phyloP scores from a whole-genome alignment of 140 eudicot species.

The Cichorium intybus region DNA sequence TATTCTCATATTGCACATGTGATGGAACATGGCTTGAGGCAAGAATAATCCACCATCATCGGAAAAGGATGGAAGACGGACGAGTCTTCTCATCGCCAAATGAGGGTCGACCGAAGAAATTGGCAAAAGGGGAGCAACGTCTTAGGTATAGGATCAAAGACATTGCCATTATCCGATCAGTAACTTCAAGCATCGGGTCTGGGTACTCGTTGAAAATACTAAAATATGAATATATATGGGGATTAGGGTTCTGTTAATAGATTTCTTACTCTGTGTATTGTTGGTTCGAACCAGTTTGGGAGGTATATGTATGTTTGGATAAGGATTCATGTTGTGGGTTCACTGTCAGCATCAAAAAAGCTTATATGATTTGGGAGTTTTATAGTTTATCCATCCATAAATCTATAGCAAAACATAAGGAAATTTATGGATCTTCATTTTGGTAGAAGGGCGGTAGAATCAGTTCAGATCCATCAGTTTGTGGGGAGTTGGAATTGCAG shows the following conservation, averaged over 20 bases:
- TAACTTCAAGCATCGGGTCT: no score
- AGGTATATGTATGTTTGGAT: not conserved
- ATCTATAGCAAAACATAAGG: not conserved
- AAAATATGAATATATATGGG: not conserved
- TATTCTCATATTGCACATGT: no score
- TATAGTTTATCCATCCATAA: not conserved
- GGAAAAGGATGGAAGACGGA: no score
- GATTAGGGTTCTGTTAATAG: conserved; percentile 11
- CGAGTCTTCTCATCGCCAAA: no score
- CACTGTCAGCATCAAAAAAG: conserved; percentile 2
- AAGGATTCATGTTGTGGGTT: not conserved
- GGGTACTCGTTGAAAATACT: not conserved
- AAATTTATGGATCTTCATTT: not conserved
- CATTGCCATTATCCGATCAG: no score
- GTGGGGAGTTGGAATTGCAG: no score
- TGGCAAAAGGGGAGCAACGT: no score
- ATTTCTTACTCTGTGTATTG: not conserved
- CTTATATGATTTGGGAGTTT: conserved; percentile 3
- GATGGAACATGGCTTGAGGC: no score
- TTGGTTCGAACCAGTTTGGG: not conserved
- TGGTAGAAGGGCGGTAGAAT: not conserved
- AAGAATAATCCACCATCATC: no score
- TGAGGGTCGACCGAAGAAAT: no score
- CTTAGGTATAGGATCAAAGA: no score
- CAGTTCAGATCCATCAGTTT: conserved; percentile 1